Conservation (phyloP, 257 asterid species). For the Prunella vulgaris region DNA sequence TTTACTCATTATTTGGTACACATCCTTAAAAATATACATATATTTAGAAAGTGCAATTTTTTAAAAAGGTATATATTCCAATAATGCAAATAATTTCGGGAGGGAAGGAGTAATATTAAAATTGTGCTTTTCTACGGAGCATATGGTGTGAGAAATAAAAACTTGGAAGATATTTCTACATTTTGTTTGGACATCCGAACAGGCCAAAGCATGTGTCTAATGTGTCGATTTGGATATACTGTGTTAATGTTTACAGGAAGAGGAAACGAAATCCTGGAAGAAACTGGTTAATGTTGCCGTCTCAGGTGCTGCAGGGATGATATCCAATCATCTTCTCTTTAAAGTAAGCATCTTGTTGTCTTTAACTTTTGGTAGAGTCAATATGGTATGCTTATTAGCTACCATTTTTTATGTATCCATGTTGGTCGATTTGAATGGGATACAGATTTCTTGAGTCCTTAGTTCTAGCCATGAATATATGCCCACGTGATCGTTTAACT, state of each 20-base stretch:
- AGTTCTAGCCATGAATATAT: background rate
- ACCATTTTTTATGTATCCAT: background rate
- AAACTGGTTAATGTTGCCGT: conserved; percentile 74
- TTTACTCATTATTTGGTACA: background rate
- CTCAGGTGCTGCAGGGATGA: conserved; percentile 99
- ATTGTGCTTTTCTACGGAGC: too few relatives aligned
- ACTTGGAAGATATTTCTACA: background rate
- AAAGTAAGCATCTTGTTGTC: conserved; percentile 41
- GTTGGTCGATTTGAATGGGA: too few relatives aligned
- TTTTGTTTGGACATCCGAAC: background rate
- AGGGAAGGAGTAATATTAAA: too few relatives aligned
- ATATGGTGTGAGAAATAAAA: background rate
- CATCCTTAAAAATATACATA: too few relatives aligned
- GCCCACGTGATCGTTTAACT: background rate
- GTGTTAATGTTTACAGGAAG: conserved; percentile 53
- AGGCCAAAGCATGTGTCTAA: background rate
- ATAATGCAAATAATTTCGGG: too few relatives aligned
- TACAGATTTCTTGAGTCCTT: background rate
- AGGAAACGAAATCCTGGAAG: conserved; percentile 92
- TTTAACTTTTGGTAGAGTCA: background rate
- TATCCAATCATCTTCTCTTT: conserved; percentile 93
- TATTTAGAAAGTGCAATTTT: too few relatives aligned
- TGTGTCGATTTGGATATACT: background rate
- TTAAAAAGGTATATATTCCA: too few relatives aligned
- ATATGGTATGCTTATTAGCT: background rate